phyloP scores from a whole-genome alignment of 164 flowering plant genomes.

The Malania oleifera region DNA sequence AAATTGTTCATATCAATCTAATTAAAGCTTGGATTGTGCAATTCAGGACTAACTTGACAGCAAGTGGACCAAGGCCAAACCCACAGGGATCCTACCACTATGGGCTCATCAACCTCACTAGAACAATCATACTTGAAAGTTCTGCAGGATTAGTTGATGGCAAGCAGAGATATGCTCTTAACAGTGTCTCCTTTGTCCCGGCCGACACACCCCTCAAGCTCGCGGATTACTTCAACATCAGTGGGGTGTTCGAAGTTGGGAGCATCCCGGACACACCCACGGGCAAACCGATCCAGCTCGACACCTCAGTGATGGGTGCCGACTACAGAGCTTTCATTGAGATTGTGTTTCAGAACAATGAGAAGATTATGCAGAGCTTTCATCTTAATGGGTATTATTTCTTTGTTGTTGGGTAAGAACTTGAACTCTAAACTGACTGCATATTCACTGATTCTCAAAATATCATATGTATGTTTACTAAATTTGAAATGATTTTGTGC shows the following conservation, averaged over 20 bases:
- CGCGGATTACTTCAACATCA: conserved; percentile 71
- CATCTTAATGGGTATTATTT: conserved; percentile 79
- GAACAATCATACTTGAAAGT: conserved; percentile 53
- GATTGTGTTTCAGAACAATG: conserved; percentile 73
- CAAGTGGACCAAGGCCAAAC: conserved; percentile 88
- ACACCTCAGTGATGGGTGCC: conserved; percentile 75
- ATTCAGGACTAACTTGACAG: conserved; percentile 69
- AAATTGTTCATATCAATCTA: too few relatives aligned
- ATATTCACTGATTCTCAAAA: neutral
- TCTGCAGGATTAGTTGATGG: conserved; percentile 45
- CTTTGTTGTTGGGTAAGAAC: conserved; percentile 76
- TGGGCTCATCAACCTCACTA: conserved; percentile 44
- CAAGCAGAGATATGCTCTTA: conserved; percentile 71
- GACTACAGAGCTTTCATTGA: conserved; percentile 64
- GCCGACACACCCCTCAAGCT: conserved; percentile 83
- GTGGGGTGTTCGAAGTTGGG: conserved; percentile 65
- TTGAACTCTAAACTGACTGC: neutral
- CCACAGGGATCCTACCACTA: conserved; percentile 96
- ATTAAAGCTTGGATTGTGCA: too few relatives aligned
- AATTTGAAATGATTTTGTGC: neutral
- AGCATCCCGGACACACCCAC: conserved; percentile 58
- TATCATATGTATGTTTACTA: neutral
- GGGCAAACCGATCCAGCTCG: conserved; percentile 25
- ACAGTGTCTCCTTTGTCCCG: conserved; percentile 68
- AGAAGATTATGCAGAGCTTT: conserved; percentile 60